A percentile compares a stretch with the other conserved stretches of the same genome.
Conservation (phyloP, 2,329 filamentous ascomycete species). For the Colletotrichum neosansevieriae region DNA sequence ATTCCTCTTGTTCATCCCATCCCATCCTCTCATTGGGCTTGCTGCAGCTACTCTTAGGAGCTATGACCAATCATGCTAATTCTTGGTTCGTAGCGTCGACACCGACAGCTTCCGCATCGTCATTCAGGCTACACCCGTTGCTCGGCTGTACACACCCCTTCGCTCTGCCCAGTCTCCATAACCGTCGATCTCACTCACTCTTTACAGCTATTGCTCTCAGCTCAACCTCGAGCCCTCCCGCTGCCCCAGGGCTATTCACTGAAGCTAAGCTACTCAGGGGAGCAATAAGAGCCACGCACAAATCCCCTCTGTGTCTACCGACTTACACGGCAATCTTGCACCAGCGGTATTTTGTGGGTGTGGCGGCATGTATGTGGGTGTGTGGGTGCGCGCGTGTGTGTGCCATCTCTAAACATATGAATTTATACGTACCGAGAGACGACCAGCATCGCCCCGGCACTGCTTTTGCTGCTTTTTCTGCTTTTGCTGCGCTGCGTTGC, state of each 20-base stretch:
- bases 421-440: constrained; percentile 18
- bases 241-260: neutral
- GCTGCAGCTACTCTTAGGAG: constrained; percentile 32
- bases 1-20: constrained; percentile 36
- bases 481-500: constrained; percentile 14
- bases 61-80: constrained; percentile 42
- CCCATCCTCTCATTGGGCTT: constrained; percentile 36
- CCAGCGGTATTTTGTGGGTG: neutral
- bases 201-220: neutral
- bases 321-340: constrained; percentile 20
- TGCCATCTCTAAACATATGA: neutral
- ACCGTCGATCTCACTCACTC: neutral
- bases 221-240: constrained; percentile 14
- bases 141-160: constrained; percentile 10
- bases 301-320: neutral
- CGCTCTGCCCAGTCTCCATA: neutral
- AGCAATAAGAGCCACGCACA: neutral
- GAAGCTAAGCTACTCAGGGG: constrained; percentile 8
- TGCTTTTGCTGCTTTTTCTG: neutral
- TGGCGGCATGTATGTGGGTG: neutral
- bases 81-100: constrained; percentile 36
- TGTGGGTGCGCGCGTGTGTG: neutral
- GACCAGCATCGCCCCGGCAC: constrained; percentile 20
- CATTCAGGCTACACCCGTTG: neutral
- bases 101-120: constrained; percentile 2